phyloP scores from a whole-genome alignment of 1,284 basidiomycete species.

The Meira nashicola region DNA sequence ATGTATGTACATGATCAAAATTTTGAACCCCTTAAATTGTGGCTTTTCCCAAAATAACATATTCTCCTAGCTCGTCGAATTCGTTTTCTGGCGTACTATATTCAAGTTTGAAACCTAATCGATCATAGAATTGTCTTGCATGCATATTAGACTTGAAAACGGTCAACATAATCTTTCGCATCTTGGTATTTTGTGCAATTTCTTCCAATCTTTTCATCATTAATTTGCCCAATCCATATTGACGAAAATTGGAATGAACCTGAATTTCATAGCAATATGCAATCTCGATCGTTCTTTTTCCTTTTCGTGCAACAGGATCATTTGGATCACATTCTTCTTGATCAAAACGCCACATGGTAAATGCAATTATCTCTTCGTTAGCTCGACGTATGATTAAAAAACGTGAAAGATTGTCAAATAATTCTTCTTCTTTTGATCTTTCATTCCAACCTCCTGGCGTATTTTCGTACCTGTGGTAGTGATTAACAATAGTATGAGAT shows the following conservation, averaged over 20 bases:
- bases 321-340: constrained; percentile 5
- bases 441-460: constrained; percentile 1
- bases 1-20: no score
- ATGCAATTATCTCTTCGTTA: background rate
- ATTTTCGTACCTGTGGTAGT: constrained; percentile 2
- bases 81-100: background rate
- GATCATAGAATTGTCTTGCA: background rate
- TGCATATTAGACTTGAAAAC: background rate
- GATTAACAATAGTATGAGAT: background rate
- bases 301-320: constrained; percentile 4
- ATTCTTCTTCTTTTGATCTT: constrained; percentile 1
- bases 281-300: background rate
- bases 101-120: background rate
- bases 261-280: constrained; percentile 7
- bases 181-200: background rate
- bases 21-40: background rate
- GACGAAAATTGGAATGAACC: background rate
- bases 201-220: background rate
- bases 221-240: background rate
- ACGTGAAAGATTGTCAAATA: background rate
- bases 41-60: constrained; percentile 1
- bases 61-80: background rate
- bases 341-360: constrained; percentile 10
- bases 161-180: constrained; percentile 6
- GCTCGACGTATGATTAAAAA: background rate